Percentiles rank a stretch among this genome's conserved stretches.
These are phyloP conservation scores for Oxytropis ochrocephala DNA, from an alignment of 306 rosid species.

Conservation along the genomic window DNA sequence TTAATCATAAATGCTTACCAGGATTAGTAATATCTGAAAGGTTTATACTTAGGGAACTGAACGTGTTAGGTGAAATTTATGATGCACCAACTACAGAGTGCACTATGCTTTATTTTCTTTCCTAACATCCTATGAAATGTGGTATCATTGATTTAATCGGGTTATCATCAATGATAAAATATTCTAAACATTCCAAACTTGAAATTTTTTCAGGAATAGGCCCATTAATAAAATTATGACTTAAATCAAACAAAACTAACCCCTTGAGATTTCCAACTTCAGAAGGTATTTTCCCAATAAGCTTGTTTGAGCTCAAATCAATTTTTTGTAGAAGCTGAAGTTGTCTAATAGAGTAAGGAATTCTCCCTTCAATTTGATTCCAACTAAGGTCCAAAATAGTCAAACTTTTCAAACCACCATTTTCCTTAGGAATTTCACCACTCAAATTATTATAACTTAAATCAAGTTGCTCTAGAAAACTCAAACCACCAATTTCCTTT, in stretches of 20 bases:
- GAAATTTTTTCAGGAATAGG: slow-evolving; percentile 57
- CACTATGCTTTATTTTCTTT: no score
- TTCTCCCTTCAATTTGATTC: slow-evolving; percentile 50
- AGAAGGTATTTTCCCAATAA: slow-evolving; percentile 41
- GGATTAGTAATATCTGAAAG: no score
- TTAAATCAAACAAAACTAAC: slow-evolving; percentile 65
- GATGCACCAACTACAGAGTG: no score
- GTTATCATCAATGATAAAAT: slow-evolving; percentile 53
- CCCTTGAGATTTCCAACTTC: slow-evolving; percentile 45
- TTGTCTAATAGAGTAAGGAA: slow-evolving; percentile 51
- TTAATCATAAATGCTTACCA: no score
- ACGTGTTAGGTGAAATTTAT: no score
- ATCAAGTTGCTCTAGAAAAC: slow-evolving; percentile 56
- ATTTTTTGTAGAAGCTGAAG: slow-evolving; percentile 55
- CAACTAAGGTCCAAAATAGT: slow-evolving; percentile 68
- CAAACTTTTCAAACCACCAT: slow-evolving; percentile 50
- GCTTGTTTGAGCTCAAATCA: slow-evolving; percentile 61
- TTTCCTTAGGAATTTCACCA: slow-evolving; percentile 61
- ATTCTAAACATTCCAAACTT: slow-evolving; percentile 50
- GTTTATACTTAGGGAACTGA: no score
- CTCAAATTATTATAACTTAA: slow-evolving; percentile 59
- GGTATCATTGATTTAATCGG: slow-evolving; percentile 58
- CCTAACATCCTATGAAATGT: slow-evolving; percentile 36
- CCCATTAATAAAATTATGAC: slow-evolving; percentile 57
- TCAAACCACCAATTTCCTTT: slow-evolving; percentile 39